These are phyloP conservation scores for Fusarium tupiense DNA, from an alignment of 2,329 filamentous ascomycete species.

Conservation along the genomic window DNA sequence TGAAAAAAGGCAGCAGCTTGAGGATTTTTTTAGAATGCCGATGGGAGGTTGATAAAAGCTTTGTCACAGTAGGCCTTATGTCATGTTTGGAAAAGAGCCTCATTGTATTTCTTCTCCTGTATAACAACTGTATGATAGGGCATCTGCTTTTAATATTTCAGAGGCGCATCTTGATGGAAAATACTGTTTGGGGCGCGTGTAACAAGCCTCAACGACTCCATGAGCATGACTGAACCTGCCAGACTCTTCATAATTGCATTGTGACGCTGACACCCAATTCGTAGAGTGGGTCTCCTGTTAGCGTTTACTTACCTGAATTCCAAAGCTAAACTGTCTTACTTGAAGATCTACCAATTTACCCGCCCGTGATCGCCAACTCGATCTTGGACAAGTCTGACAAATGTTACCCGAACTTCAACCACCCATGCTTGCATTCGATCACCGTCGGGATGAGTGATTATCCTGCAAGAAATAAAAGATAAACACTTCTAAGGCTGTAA, in stretches of 20 bases:
- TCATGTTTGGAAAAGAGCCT: background rate
- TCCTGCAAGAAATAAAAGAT: background rate
- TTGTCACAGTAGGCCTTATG: rapidly evolving
- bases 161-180: background rate
- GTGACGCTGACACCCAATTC: background rate
- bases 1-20: background rate
- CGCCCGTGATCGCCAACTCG: no score
- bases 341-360: background rate
- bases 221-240: no score
- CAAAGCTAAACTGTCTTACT: background rate
- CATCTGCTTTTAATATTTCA: rapidly evolving
- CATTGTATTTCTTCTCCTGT: background rate
- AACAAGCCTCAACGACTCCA: no score
- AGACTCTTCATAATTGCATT: background rate
- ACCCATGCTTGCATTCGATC: rapidly evolving
- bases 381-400: background rate
- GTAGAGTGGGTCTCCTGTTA: rapidly evolving
- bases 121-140: background rate
- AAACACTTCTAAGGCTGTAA: background rate
- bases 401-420: background rate
- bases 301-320: rapidly evolving
- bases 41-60: background rate
- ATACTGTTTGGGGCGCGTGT: background rate
- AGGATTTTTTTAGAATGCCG: background rate
- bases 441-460: background rate